These are phyloP conservation scores for Plasmodium ovale DNA, from an alignment of 169 alveolate genomes.

Conservation along the genomic window DNA sequence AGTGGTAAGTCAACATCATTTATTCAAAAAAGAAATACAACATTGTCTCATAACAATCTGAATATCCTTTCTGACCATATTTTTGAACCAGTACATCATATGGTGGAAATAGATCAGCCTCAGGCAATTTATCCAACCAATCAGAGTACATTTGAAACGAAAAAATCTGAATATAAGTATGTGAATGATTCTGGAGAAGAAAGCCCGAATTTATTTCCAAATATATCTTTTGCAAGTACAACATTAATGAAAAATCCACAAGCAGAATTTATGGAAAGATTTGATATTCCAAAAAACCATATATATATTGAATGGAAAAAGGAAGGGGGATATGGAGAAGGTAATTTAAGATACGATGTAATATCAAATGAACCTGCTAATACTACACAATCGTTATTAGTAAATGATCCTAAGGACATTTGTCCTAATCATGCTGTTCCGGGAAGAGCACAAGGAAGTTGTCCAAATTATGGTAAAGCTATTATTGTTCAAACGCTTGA, in stretches of 20 bases:
- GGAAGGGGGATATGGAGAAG: slow-evolving; percentile 39
- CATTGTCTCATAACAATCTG: neutral
- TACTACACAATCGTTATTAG: slow-evolving; percentile 37
- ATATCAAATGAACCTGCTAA: slow-evolving; percentile 38
- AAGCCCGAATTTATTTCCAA: too few species aligned
- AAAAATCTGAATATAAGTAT: neutral
- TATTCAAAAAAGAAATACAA: neutral
- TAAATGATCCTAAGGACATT: slow-evolving; percentile 8
- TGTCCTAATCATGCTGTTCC: slow-evolving; percentile 69
- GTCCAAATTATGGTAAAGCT: slow-evolving; percentile 75
- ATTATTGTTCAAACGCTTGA: slow-evolving; percentile 25
- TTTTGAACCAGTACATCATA: neutral
- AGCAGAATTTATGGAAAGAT: slow-evolving; percentile 48
- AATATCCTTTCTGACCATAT: neutral
- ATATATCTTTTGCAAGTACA: neutral
- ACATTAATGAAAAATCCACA: slow-evolving; percentile 22
- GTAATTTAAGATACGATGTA: slow-evolving; percentile 34
- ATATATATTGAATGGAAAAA: slow-evolving; percentile 53
- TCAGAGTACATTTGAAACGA: neutral
- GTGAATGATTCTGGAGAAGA: too few species aligned
- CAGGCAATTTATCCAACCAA: neutral
- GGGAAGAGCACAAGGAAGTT: slow-evolving; percentile 76
- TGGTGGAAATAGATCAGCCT: neutral
- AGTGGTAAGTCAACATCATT: neutral
- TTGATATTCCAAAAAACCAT: slow-evolving; percentile 51